These are phyloP conservation scores for Thalassiosira delicatula DNA, from an alignment of 352 stramenopile genomes.

Conservation along the genomic window DNA sequence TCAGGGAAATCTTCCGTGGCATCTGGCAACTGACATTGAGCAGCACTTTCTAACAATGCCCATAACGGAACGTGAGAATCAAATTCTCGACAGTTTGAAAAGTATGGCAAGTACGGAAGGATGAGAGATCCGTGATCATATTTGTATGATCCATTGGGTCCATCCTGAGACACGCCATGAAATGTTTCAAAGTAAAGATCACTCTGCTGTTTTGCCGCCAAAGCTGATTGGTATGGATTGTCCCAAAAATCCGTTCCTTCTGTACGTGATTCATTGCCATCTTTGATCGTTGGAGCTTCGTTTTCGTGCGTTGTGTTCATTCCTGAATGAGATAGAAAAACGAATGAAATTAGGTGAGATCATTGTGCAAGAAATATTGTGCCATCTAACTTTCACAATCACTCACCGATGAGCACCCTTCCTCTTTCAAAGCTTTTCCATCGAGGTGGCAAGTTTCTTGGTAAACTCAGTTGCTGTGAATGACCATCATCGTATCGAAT, in stretches of 20 bases:
- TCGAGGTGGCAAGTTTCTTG: conserved; percentile 93
- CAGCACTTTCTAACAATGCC: conserved; percentile 88
- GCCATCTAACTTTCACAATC: too few relatives aligned
- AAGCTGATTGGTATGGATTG: conserved; percentile 77
- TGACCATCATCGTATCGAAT: conserved; percentile 85
- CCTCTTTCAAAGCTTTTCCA: conserved; percentile 92
- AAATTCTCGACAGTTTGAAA: conserved; percentile 95
- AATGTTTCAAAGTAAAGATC: conserved; percentile 96
- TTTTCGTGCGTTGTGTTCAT: conserved; percentile 91
- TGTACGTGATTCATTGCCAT: conserved; percentile 52
- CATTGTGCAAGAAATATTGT: too few relatives aligned
- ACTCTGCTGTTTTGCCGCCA: conserved; percentile 89
- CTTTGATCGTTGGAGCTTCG: conserved; percentile 85
- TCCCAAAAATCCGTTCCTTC: conserved; percentile 78
- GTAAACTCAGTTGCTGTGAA: conserved; percentile 81
- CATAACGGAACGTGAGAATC: conserved; percentile 94
- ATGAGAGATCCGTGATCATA: conserved; percentile 84
- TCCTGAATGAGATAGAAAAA: too few relatives aligned
- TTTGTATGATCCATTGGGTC: conserved; percentile 49
- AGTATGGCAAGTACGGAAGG: conserved; percentile 94
- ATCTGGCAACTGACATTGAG: conserved; percentile 88
- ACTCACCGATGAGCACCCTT: conserved; percentile 87
- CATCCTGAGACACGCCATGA: conserved; percentile 63
- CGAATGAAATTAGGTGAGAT: too few relatives aligned
- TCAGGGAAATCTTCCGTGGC: conserved; percentile 45